phyloP scores from a whole-genome alignment of 106 monocot genomes.

The Apostasia shenzhenica region DNA sequence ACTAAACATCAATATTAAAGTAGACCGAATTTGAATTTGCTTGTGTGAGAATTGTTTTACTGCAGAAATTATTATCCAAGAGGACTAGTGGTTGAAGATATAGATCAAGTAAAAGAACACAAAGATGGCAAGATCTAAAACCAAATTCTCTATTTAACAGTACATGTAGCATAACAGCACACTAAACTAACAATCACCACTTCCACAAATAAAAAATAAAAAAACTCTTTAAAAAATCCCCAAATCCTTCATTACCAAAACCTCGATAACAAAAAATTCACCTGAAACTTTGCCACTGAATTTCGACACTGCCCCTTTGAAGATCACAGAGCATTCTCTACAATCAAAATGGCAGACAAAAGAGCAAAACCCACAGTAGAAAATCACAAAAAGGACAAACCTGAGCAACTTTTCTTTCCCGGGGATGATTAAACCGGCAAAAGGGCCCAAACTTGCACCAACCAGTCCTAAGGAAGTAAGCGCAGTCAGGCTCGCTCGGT shows the following conservation, averaged over 20 bases:
- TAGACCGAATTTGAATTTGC: too few species aligned
- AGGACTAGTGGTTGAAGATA: too few species aligned
- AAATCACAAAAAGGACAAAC: conserved; percentile 1
- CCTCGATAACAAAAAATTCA: neutral
- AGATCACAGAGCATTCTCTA: neutral
- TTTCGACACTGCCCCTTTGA: neutral
- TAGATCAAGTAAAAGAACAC: too few species aligned
- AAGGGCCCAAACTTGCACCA: neutral
- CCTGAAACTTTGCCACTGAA: neutral
- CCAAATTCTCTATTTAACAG: too few species aligned
- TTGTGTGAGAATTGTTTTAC: too few species aligned
- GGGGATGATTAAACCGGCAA: conserved; percentile 11
- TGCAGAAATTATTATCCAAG: too few species aligned
- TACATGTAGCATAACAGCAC: neutral
- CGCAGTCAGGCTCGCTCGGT: conserved; percentile 1
- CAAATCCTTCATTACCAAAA: neutral
- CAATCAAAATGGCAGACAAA: neutral
- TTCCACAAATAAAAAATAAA: neutral
- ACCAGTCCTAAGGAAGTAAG: conserved; percentile 2
- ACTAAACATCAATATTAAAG: too few species aligned
- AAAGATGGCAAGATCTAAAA: too few species aligned
- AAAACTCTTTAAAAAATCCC: neutral
- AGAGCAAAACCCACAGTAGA: neutral
- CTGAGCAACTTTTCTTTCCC: neutral
- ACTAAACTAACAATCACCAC: neutral